Evolutionary conservation across 2,329 filamentous ascomycete species (phyloP).

Genomic region (Paraphoma chrysanthemicola): DNA sequence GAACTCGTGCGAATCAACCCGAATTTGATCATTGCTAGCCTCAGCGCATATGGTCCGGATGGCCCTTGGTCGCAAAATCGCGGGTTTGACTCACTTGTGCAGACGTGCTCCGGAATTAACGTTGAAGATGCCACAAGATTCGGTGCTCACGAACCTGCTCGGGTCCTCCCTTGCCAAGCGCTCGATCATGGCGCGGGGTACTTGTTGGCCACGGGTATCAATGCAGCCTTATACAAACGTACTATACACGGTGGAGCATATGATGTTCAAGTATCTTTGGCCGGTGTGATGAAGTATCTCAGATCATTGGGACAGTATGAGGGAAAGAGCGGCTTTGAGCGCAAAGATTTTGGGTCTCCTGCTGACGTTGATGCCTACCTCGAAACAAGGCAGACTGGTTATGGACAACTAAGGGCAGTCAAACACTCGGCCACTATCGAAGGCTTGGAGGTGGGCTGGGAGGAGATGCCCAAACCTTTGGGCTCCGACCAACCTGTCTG

Average conservation of each 20-base stretch:
- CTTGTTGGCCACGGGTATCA: conserved; percentile 61
- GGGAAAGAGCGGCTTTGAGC: conserved; percentile 54
- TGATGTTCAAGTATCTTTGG: conserved; percentile 63
- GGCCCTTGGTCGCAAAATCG: conserved; percentile 57
- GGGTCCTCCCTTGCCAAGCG: conserved; percentile 60
- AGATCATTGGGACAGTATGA: conserved; percentile 61
- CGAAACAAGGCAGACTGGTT: conserved; percentile 54
- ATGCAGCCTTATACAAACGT: conserved; percentile 59
- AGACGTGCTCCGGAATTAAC: conserved; percentile 64
- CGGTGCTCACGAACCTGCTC: conserved; percentile 49
- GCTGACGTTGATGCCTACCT: conserved; percentile 46
- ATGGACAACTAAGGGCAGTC: conserved; percentile 58
- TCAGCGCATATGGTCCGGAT: conserved; percentile 60
- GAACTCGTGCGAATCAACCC: conserved; percentile 51
- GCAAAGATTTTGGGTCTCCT: conserved; percentile 38
- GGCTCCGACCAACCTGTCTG: conserved; percentile 57
- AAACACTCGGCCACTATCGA: conserved; percentile 58
- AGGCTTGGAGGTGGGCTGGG: conserved; percentile 57
- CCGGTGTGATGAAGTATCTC: conserved; percentile 63
- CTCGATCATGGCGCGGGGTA: conserved; percentile 65
- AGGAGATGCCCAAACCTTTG: conserved; percentile 59
- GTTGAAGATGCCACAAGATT: conserved; percentile 60
- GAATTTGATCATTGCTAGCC: conserved; percentile 57
- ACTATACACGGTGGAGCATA: conserved; percentile 56
- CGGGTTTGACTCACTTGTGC: conserved; percentile 64